Percentiles rank a stretch among this genome's conserved stretches.
These are phyloP conservation scores for Diplodia mutila DNA, from an alignment of 2,329 filamentous ascomycete genomes.

Conservation along the genomic window DNA sequence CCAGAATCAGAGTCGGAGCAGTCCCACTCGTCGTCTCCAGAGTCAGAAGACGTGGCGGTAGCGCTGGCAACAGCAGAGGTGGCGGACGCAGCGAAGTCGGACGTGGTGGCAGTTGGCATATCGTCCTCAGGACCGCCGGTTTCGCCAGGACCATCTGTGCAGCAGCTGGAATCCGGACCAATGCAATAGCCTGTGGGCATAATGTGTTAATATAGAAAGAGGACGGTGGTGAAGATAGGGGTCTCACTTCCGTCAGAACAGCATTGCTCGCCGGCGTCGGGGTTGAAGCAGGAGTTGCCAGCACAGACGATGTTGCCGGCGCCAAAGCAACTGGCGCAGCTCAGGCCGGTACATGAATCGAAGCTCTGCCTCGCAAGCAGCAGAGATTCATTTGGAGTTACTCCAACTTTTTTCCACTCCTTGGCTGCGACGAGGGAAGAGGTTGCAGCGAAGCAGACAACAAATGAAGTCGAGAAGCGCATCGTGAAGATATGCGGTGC, in stretches of 20 bases:
- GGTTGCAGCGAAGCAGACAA: constrained; percentile 4
- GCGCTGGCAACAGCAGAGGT: not conserved
- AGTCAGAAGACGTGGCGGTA: not conserved
- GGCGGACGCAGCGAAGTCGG: not conserved
- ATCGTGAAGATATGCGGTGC: not conserved
- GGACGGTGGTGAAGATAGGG: not conserved
- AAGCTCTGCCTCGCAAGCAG: constrained; percentile 1
- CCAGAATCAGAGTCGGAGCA: constrained; percentile 8
- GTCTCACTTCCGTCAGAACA: constrained; percentile 24
- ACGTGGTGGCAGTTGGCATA: not conserved
- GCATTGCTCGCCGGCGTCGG: constrained; percentile 21
- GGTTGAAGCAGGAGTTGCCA: constrained; percentile 23
- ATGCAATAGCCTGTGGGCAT: constrained; percentile 1
- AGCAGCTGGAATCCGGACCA: constrained; percentile 8
- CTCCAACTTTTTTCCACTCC: not conserved
- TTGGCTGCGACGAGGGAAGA: not conserved
- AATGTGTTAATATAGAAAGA: not conserved
- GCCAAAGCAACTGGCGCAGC: constrained; percentile 23
- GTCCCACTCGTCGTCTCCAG: constrained; percentile 11
- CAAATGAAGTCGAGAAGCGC: constrained; percentile 2
- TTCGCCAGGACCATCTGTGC: not conserved
- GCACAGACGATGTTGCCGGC: constrained; percentile 18
- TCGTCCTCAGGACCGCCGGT: not conserved
- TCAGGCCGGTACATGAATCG: not conserved
- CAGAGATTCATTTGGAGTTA: not conserved